A percentile compares a stretch with the other conserved stretches of the same genome.
Evolutionary conservation across 306 rosid species (phyloP).

Genomic region (Inga leiocalycina): DNA sequence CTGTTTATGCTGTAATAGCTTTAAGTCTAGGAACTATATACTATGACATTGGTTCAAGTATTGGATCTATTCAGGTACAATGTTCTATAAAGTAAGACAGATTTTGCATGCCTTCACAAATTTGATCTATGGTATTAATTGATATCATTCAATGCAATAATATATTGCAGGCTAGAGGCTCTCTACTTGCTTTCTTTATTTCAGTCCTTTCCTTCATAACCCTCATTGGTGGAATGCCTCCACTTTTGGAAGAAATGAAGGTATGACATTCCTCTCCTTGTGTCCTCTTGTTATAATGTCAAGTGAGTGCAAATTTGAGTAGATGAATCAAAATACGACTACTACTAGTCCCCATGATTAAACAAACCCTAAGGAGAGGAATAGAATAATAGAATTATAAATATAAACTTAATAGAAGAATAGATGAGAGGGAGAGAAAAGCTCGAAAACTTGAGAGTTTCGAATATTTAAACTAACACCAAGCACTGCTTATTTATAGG

Average conservation of each 20-base stretch:
- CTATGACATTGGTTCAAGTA: slow-evolving; percentile 40
- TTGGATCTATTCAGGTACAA: slow-evolving; percentile 42
- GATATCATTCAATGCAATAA: slow-evolving; percentile 8
- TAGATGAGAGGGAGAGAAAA: too few species aligned
- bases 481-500: too few species aligned
- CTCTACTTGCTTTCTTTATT: slow-evolving; percentile 49
- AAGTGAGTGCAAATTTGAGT: too few species aligned
- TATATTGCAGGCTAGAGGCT: slow-evolving; percentile 61
- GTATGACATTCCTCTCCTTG: slow-evolving; percentile 27
- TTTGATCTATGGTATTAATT: not conserved
- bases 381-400: too few species aligned
- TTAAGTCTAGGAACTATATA: slow-evolving; percentile 56
- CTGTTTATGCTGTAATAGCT: slow-evolving; percentile 40
- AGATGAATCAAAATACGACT: too few species aligned
- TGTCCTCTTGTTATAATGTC: too few species aligned
- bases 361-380: too few species aligned
- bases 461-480: too few species aligned
- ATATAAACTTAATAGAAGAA: too few species aligned
- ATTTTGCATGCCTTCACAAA: not conserved
- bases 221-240: slow-evolving; percentile 77
- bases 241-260: slow-evolving; percentile 79
- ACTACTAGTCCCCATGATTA: too few species aligned
- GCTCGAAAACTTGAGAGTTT: too few species aligned
- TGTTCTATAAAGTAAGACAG: slow-evolving; percentile 2
- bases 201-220: slow-evolving; percentile 69